Evolutionary conservation across 2,329 filamentous ascomycete species (phyloP), one percentile per base, ranked within the genome.

Genomic region (Calycina marina): DNA sequence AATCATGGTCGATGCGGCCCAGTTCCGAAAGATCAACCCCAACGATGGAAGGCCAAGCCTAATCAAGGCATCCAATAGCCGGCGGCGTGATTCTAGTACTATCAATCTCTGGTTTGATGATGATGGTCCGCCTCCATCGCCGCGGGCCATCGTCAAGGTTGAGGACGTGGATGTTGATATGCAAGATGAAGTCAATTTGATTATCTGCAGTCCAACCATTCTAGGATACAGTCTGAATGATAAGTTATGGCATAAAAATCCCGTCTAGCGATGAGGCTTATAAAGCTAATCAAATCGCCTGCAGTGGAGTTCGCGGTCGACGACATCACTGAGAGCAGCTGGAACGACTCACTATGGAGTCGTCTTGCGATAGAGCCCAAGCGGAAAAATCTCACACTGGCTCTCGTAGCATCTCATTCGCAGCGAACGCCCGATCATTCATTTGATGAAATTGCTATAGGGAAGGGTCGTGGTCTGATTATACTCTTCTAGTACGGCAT

Each of bases 1-100:
- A 37, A 44, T 52, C 33, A 50, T 52, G 35, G 36, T 50, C 15
- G 41, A 50, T 42, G 33, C 45, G 24, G 34, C 35, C 28, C 40
- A 39, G 22, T 51, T 50, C 36, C 38, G 31, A 31, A 40, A 46
- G 28, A 42, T 36, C 20, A 48, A 48, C 31, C 43, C 46, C 11
- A 45, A 45, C 35, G 45, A 46, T 22, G 11, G 36, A 17, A 40
- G 31, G 35, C 36, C 34, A 31, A 39, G 28, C 25, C 34, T 41
- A 13, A 34, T 29, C 13, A 34, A 13, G 16, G 25, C 14, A 22
- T 13, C 15, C 16, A 34, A 34, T 15, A 24, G 18, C 12, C 25
- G 32, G 9, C 13, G 9, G 17, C 2, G 16, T 31, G n/a, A 28
- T 31, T 31, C 26, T 14, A 35, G 30, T 30, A 14, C 16, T 24